Evolutionary conservation across 2,329 filamentous ascomycete genomes (phyloP).

Genomic region (Teratosphaeria nubilosa): DNA sequence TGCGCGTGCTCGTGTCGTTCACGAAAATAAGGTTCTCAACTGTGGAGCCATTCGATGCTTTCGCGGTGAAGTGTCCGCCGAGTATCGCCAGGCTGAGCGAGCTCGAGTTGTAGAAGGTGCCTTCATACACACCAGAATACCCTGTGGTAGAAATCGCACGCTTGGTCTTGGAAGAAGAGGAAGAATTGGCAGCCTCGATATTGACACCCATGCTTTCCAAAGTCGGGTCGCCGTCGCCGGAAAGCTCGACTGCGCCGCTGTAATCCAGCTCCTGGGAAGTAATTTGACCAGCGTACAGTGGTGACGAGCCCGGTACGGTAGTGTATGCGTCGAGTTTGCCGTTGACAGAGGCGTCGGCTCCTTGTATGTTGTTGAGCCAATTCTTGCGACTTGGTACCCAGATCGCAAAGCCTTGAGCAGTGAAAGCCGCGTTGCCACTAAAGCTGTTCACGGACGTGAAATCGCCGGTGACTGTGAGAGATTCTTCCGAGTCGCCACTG

Average conservation of each 20-base stretch:
- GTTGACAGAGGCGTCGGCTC: conserved; percentile 53
- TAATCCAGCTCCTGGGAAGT: conserved; percentile 63
- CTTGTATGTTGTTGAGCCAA: conserved; percentile 72
- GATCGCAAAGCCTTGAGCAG: conserved; percentile 68
- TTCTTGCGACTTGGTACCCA: conserved; percentile 81
- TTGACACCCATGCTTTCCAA: conserved; percentile 47
- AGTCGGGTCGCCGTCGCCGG: conserved; percentile 30
- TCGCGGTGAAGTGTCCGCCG: conserved; percentile 74
- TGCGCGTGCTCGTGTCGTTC: conserved; percentile 55
- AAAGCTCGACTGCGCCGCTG: conserved; percentile 61
- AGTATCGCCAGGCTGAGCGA: conserved; percentile 74
- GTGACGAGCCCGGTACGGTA: conserved; percentile 51
- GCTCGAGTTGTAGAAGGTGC: conserved; percentile 62
- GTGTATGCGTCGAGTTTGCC: conserved; percentile 65
- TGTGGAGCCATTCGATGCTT: conserved; percentile 55
- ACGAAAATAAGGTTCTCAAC: conserved; percentile 76
- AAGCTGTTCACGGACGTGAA: conserved; percentile 67
- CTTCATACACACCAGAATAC: conserved; percentile 62
- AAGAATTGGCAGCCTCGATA: conserved; percentile 28
- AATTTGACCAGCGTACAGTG: conserved; percentile 76
- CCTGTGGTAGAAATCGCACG: conserved; percentile 34
- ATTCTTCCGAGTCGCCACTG: conserved; percentile 53
- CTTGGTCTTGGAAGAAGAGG: conserved; percentile 26
- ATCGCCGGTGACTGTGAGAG: conserved; percentile 68
- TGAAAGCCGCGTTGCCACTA: conserved; percentile 48